Evolutionary conservation across 345 rosid genomes (phyloP).

Genomic region (Psidium guajava): DNA sequence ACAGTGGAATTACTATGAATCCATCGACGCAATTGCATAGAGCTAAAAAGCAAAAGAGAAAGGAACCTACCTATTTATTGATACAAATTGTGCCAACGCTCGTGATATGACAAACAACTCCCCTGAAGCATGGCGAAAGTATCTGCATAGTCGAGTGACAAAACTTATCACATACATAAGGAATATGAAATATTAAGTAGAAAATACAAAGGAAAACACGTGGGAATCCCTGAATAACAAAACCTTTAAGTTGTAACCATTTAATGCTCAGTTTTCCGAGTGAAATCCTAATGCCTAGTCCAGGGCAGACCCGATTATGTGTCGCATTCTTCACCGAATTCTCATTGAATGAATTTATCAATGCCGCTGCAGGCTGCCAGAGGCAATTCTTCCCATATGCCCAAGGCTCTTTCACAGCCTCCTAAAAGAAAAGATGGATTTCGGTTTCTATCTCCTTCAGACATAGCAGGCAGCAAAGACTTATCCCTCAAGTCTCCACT

Average conservation of each 20-base stretch:
- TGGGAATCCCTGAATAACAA: neutral
- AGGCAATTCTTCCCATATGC: too few species aligned
- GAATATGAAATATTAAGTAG: neutral
- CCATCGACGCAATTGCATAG: neutral
- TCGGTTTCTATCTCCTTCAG: too few species aligned
- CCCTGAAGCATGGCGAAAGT: conserved; percentile 16
- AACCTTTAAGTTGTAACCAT: neutral
- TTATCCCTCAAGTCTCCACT: neutral
- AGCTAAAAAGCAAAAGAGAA: neutral
- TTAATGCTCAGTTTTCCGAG: neutral
- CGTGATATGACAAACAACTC: conserved; percentile 11
- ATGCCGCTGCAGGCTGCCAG: neutral
- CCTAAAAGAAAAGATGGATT: too few species aligned
- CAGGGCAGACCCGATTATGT: neutral
- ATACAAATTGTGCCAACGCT: conserved; percentile 11
- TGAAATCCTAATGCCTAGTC: neutral
- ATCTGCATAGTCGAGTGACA: neutral
- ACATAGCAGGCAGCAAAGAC: neutral
- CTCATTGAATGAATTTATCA: neutral
- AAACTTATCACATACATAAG: neutral
- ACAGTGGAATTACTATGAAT: neutral
- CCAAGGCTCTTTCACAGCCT: too few species aligned
- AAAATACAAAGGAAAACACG: neutral
- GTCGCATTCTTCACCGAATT: neutral
- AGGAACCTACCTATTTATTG: conserved; percentile 5